phyloP scores from a whole-genome alignment of 148 eudicot species.

The Chenopodium album region DNA sequence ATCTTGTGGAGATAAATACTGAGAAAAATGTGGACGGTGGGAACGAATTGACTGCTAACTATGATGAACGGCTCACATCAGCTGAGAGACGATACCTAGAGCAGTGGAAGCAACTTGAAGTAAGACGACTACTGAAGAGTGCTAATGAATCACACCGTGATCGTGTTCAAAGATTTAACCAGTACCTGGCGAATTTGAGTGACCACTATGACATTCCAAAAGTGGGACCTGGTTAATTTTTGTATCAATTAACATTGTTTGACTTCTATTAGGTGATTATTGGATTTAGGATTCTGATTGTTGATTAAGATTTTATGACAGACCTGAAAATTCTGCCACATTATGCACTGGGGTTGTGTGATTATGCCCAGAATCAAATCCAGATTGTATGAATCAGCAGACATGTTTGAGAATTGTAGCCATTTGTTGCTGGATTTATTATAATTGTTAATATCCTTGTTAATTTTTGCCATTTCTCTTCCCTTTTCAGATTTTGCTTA shows the following conservation, averaged over 20 bases:
- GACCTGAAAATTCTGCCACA: neutral
- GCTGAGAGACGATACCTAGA: constrained; percentile 86
- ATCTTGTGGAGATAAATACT: constrained; percentile 8
- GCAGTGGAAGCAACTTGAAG: constrained; percentile 59
- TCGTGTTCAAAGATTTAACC: constrained; percentile 67
- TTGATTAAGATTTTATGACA: neutral
- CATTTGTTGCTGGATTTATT: neutral
- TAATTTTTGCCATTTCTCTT: neutral
- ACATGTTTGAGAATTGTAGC: neutral
- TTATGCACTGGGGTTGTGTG: neutral
- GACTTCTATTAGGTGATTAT: neutral
- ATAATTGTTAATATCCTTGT: neutral
- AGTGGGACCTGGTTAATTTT: constrained; percentile 80
- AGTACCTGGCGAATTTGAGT: constrained; percentile 72
- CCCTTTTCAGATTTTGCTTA: neutral
- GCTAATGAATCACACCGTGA: constrained; percentile 81
- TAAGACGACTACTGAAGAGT: constrained; percentile 54
- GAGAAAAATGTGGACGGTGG: constrained; percentile 24
- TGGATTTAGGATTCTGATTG: neutral
- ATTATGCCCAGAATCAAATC: neutral
- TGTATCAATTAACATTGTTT: neutral
- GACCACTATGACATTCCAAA: constrained; percentile 95
- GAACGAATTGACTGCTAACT: constrained; percentile 15
- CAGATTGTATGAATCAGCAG: neutral
- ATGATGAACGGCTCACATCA: constrained; percentile 58